Percentiles rank a stretch among this genome's conserved stretches.
Conservation (phyloP, 1,139 yeast genomes). For the Yamadazyma friedrichii region DNA sequence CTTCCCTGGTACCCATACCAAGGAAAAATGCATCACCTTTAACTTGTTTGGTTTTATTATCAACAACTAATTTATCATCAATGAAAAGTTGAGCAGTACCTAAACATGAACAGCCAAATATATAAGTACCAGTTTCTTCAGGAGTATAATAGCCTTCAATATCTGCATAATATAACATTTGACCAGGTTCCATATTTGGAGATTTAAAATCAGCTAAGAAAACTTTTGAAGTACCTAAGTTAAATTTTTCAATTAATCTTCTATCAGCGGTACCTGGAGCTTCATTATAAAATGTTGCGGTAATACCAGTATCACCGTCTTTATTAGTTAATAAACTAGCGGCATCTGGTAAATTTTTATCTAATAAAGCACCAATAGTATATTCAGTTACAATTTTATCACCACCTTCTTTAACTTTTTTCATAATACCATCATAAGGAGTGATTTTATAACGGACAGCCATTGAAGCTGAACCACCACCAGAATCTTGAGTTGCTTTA, state of each 20-base stretch:
- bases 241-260: slow-evolving; percentile 35
- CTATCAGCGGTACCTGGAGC: slow-evolving; percentile 33
- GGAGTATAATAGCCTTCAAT: slow-evolving; percentile 44
- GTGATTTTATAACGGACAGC: slow-evolving; percentile 29
- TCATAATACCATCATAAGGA: slow-evolving; percentile 32
- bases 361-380: slow-evolving; percentile 33
- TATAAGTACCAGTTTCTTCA: slow-evolving; percentile 47
- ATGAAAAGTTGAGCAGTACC: slow-evolving; percentile 57
- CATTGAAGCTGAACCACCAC: slow-evolving; percentile 40
- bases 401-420: slow-evolving; percentile 25
- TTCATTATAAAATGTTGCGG: slow-evolving; percentile 34
- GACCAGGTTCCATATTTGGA: slow-evolving; percentile 22
- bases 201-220: slow-evolving; percentile 49
- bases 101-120: slow-evolving; percentile 48
- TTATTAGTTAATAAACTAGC: slow-evolving; percentile 18
- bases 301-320: slow-evolving; percentile 41
- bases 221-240: slow-evolving; percentile 33
- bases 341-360: slow-evolving; percentile 30
- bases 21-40: slow-evolving; percentile 46
- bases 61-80: slow-evolving; percentile 52
- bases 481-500: slow-evolving; percentile 31
- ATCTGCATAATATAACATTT: slow-evolving; percentile 36
- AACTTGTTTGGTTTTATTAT: slow-evolving; percentile 53
- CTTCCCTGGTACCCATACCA: slow-evolving; percentile 55
- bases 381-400: slow-evolving; percentile 19